Conservation (phyloP, 768 basidiomycete species). For the Astraeus odoratus region DNA sequence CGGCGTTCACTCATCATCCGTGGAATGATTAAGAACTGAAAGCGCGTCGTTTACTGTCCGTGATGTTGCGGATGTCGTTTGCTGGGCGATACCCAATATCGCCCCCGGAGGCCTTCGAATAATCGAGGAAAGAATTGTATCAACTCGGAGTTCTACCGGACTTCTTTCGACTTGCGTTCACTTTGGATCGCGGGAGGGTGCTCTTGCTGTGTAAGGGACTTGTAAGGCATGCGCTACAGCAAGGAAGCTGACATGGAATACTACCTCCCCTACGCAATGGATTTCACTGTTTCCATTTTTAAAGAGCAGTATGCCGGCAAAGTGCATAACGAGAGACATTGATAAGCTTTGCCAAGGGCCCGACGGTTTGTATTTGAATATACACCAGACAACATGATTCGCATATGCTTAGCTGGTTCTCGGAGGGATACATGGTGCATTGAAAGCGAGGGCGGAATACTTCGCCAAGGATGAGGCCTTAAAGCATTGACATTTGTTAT, state of each 20-base stretch:
- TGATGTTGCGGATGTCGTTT: too few species aligned
- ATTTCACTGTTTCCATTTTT: constrained; percentile 45
- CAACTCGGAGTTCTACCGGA: constrained; percentile 26
- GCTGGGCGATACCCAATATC: constrained; percentile 11
- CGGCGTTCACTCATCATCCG: constrained; percentile 25
- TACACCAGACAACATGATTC: constrained; percentile 21
- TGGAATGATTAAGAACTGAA: constrained; percentile 21
- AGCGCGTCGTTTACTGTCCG: constrained; percentile 19
- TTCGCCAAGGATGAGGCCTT: constrained; percentile 46
- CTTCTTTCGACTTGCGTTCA: constrained; percentile 32
- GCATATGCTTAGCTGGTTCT: constrained; percentile 42
- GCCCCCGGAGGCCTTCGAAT: constrained; percentile 11
- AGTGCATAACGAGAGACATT: constrained; percentile 43
- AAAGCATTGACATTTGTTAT: constrained; percentile 45
- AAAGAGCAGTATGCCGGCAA: constrained; percentile 44
- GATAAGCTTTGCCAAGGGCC: constrained; percentile 27
- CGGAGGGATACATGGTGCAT: constrained; percentile 45
- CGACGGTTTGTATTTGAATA: constrained; percentile 29
- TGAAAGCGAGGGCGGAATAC: constrained; percentile 56
- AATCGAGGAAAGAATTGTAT: constrained; percentile 11
- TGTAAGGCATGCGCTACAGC: constrained; percentile 30
- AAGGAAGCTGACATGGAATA: constrained; percentile 29
- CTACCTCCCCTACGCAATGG: constrained; percentile 41
- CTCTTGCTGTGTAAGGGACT: constrained; percentile 31
- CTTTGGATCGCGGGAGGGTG: constrained; percentile 45